A percentile compares a stretch with the other conserved stretches of the same genome.
Evolutionary conservation across 305 asterid species (phyloP).

Genomic region (Rubia peregrina): DNA sequence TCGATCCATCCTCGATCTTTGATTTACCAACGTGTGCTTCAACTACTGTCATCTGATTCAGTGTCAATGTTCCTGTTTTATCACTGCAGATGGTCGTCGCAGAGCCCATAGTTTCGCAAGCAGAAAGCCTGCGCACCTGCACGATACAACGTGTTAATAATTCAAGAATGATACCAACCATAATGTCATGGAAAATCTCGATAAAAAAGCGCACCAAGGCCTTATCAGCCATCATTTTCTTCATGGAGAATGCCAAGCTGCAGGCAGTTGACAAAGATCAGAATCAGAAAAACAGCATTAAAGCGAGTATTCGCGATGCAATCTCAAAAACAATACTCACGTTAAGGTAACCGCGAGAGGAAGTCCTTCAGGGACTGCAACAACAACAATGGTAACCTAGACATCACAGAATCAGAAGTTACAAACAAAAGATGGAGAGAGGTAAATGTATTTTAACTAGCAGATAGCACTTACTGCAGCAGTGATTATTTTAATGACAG

Average conservation of each 20-base stretch:
- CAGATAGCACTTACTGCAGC: constrained; percentile 71
- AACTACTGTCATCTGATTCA: constrained; percentile 97
- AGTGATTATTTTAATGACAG: constrained; percentile 69
- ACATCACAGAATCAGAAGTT: constrained; percentile 32
- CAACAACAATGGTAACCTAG: constrained; percentile 95
- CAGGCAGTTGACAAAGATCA: constrained; percentile 25
- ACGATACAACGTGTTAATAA: constrained; percentile 20
- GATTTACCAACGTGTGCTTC: constrained; percentile 70
- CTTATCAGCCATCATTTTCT: constrained; percentile 99
- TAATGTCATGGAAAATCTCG: constrained; percentile 6
- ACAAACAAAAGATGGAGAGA: constrained; percentile 18
- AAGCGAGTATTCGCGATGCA: constrained; percentile 3
- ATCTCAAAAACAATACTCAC: constrained; percentile 37
- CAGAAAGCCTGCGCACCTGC: constrained; percentile 98
- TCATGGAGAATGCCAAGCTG: constrained; percentile 97
- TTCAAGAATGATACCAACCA: not conserved
- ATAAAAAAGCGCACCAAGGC: constrained; percentile 56
- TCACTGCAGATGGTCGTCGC: constrained; percentile 98
- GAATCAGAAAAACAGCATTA: constrained; percentile 17
- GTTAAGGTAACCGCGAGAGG: constrained; percentile 97
- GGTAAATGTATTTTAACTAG: constrained; percentile 17
- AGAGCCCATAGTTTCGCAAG: constrained; percentile 99
- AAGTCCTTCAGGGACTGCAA: constrained; percentile 98
- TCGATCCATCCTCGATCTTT: constrained; percentile 60
- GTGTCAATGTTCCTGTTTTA: constrained; percentile 92